Base-by-base conservation (phyloP, 305 asterid species). In the Vinca major region DNA sequence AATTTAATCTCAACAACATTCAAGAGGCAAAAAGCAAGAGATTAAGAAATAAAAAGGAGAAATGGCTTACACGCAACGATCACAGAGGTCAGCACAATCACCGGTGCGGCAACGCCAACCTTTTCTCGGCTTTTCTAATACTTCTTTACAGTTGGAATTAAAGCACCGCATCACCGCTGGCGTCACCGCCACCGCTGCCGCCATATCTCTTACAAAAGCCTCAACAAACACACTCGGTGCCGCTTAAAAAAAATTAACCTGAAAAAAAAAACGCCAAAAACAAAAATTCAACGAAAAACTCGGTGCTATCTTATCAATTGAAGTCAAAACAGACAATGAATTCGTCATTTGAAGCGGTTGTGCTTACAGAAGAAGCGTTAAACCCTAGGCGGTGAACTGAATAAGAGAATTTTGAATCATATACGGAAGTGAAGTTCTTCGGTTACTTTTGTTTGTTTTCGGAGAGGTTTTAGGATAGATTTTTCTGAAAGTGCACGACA, bases 71-170 rank as follows among this genome's bases (percentile, higher is more conserved):
- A 90, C 87, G 97, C 98, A 92, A 77, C 87, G 88, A 86, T 92
- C 94, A 74, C 98, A 92, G 62, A 92, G 95, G 78, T 85, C 84
- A 19, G 96, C 97, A 75, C 80, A 88, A 73, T 92, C 96, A 68
- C 98, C 98, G 57, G 95, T 84, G 60, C 95, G 96, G 76, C 97
- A 90, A 40, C 98, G 94, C 98, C 98, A 90, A 51, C 98, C 98
- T 61, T 81, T 81, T 68, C 83, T 80, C 75, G 87, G 78, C 73
- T 52, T 82, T 53, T 82, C 87, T 68, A 92, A 51, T 53, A 73
- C 60, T 73, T 77, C 83, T 60, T 83, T 86, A 81, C 98, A 92
- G 85, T 75, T 84, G 1, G 86, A 84, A 83, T 93, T 93, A 76
- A 90, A 93, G 82, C 98, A 93, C 56, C 73, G 74, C 74, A 82